phyloP scores from a whole-genome alignment of 345 rosid species.

The Euphorbia lathyris region DNA sequence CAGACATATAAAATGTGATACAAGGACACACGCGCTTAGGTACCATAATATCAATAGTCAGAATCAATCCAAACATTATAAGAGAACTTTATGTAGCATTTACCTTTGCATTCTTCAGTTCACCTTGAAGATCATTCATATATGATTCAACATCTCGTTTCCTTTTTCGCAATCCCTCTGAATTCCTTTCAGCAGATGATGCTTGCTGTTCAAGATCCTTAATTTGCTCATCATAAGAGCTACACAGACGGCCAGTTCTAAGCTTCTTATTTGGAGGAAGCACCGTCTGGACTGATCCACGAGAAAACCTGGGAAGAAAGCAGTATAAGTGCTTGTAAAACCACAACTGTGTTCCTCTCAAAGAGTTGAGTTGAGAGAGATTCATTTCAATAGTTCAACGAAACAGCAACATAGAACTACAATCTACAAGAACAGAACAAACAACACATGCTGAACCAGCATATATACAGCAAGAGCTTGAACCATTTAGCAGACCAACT shows the following conservation, averaged over 20 bases:
- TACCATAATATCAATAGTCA: neutral
- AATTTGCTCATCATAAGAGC: constrained; percentile 75
- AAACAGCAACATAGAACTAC: neutral
- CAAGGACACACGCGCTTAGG: neutral
- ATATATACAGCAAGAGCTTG: neutral
- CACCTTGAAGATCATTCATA: constrained; percentile 42
- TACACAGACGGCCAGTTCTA: constrained; percentile 71
- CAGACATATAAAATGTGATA: neutral
- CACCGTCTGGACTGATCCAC: constrained; percentile 80
- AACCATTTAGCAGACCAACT: neutral
- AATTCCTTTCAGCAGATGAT: constrained; percentile 34
- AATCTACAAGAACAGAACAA: constrained; percentile 1
- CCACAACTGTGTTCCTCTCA: neutral
- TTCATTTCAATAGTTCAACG: neutral
- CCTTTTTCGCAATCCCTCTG: constrained; percentile 45
- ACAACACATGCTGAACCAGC: neutral
- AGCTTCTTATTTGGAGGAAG: constrained; percentile 56
- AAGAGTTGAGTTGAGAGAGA: neutral
- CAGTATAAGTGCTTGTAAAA: constrained; percentile 2
- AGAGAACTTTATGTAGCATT: constrained; percentile 6
- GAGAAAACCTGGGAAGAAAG: constrained; percentile 63
- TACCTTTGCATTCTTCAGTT: constrained; percentile 55
- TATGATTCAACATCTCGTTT: constrained; percentile 53
- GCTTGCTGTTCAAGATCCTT: constrained; percentile 53
- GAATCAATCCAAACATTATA: neutral